Conservation (phyloP, 805 yeast genomes). For the Isabelozyma gotoi region DNA sequence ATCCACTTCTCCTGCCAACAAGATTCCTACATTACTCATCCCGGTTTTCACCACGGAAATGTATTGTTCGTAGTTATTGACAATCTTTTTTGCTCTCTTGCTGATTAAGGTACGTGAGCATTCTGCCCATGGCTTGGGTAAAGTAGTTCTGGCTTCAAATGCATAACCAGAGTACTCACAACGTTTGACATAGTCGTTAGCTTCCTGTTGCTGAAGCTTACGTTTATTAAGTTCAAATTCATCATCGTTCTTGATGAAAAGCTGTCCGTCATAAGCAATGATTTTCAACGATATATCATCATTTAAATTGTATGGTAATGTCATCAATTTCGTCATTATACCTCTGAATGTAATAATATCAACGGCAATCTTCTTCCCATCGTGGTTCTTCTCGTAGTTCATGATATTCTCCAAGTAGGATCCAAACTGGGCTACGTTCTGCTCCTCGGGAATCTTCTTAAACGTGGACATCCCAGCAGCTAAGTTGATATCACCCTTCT, state of each 20-base stretch:
- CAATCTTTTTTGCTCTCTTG: conserved; percentile 55
- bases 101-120: conserved; percentile 69
- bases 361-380: conserved; percentile 47
- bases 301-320: conserved; percentile 58
- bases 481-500: conserved; percentile 55
- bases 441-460: conserved; percentile 52
- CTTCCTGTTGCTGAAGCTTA: conserved; percentile 14
- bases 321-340: conserved; percentile 68
- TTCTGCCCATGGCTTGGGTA: conserved; percentile 73
- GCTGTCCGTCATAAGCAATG: conserved; percentile 71
- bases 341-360: conserved; percentile 87
- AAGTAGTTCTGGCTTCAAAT: conserved; percentile 77
- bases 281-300: conserved; percentile 63
- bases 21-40: conserved; percentile 65
- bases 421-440: conserved; percentile 54
- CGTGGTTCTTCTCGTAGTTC: conserved; percentile 49
- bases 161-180: conserved; percentile 74
- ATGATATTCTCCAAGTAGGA: conserved; percentile 58
- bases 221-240: conserved; percentile 34
- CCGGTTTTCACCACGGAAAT: conserved; percentile 82
- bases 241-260: conserved; percentile 58
- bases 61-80: conserved; percentile 75
- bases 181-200: conserved; percentile 30
- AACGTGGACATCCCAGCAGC: conserved; percentile 63
- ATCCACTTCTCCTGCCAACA: conserved; percentile 90